phyloP scores from a whole-genome alignment of 441 rosid genomes.

The Pelargonium exstipulatum region DNA sequence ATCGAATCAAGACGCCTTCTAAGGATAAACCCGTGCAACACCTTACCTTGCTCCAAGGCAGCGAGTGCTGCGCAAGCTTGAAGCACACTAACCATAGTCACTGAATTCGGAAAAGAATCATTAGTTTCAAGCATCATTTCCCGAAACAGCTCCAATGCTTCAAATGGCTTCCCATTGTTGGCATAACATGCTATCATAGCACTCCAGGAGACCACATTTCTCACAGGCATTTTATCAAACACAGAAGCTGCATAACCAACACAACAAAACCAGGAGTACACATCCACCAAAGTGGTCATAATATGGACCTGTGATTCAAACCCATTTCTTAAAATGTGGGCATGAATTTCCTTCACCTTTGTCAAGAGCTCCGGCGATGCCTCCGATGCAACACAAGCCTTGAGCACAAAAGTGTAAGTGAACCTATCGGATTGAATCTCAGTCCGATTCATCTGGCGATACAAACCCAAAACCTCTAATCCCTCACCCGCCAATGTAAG shows the following conservation, averaged over 20 bases:
- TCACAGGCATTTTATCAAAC: conserved; percentile 40
- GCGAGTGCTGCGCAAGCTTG: conserved; percentile 67
- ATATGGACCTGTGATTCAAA: conserved; percentile 56
- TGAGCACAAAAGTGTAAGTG: conserved; percentile 72
- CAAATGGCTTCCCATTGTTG: conserved; percentile 45
- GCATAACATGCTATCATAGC: conserved; percentile 69
- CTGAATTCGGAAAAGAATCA: conserved; percentile 46
- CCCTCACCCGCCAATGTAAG: conserved; percentile 71
- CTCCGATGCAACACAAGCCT: conserved; percentile 68
- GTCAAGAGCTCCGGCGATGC: conserved; percentile 31
- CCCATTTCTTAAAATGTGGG: conserved; percentile 53
- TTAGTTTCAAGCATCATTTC: conserved; percentile 40
- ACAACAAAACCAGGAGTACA: conserved; percentile 74
- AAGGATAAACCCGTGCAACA: conserved; percentile 54
- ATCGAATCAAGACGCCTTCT: conserved; percentile 64
- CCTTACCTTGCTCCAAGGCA: conserved; percentile 62
- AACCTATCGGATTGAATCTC: conserved; percentile 65
- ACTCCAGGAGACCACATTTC: conserved; percentile 68
- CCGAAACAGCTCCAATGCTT: conserved; percentile 53
- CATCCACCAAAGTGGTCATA: conserved; percentile 82
- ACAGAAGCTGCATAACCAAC: conserved; percentile 49
- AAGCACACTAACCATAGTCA: conserved; percentile 70
- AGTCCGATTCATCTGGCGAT: conserved; percentile 52
- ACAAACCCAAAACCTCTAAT: conserved; percentile 62
- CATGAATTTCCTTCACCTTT: conserved; percentile 79